These are phyloP conservation scores for Fusarium xylarioides DNA, from an alignment of 2,329 filamentous ascomycete species.

Conservation along the genomic window DNA sequence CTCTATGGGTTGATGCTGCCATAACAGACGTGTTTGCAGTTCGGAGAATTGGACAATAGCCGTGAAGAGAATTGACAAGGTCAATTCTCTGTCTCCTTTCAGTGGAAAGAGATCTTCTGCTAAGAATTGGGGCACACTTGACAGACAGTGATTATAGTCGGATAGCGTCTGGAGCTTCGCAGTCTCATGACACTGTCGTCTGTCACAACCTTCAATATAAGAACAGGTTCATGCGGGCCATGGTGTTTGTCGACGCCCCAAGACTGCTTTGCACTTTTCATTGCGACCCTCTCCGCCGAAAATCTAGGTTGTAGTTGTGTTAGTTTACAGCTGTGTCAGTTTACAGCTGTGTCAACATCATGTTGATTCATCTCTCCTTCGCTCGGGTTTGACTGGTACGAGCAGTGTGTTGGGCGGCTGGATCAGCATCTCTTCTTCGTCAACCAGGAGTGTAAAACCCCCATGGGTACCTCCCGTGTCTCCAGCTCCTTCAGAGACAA, in stretches of 20 bases:
- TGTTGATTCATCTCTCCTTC: background rate
- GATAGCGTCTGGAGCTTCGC: background rate
- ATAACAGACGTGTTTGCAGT: background rate
- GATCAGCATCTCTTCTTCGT: background rate
- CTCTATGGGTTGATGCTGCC: too few relatives aligned
- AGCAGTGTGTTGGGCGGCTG: background rate
- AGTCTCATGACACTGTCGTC: background rate
- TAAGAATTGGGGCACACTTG: background rate
- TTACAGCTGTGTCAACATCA: background rate
- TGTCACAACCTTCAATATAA: background rate
- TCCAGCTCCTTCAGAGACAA: background rate
- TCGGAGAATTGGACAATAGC: background rate
- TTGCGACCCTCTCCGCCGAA: rapidly evolving
- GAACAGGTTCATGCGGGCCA: background rate
- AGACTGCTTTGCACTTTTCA: background rate
- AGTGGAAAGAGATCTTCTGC: background rate
- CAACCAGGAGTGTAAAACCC: background rate
- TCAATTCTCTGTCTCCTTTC: background rate
- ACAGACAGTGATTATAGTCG: background rate
- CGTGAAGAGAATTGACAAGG: background rate
- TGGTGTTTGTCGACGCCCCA: background rate
- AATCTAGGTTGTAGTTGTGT: background rate
- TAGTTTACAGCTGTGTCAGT: background rate
- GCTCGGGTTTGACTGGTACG: background rate
- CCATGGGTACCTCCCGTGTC: background rate